Evolutionary conservation across 2,329 filamentous ascomycete species (phyloP), one percentile per base, ranked within the genome.

Genomic region (Cryphonectria carpinicola): DNA sequence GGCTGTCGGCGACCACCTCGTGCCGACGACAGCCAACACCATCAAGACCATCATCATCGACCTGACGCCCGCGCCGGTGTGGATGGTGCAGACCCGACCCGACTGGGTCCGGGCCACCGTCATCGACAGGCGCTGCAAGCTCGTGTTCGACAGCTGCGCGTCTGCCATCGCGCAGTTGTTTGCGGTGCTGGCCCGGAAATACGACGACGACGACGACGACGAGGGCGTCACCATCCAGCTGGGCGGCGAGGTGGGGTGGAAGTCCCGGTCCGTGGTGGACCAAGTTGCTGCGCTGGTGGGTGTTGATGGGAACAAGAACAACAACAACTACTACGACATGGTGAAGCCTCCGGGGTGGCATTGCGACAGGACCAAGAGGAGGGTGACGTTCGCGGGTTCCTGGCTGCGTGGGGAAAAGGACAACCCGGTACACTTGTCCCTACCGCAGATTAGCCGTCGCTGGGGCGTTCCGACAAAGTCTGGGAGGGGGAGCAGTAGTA

Each of bases 91-190:
- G 2, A 3, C 2, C 2, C 22, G 62, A 19, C 67, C 67, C 2
- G 62, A 66, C 39, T 69, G 67, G 67, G 52, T 69, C 49, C 52
- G 62, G 1, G 39, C 52, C 13, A 13, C 22, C 28, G 28, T 69
- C 28, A 41, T 61, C 37, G 67, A 69, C 67, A 35, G 39, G 22
- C 67, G 67, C 19, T 46, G 37, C 52, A 37, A 28, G 7, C 3
- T 4, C 2, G 37, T 66, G 39, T 37, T 66, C 1, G 19, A 10
- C 4, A n/a, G 22, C 3, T 69, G 67, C 54, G 25, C 5, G 14
- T 14, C 28, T 28, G 28, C 28, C 28, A 6, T 69, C 3, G 8
- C 6, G 61, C 13, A 25, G n/a, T 1, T 69, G 19, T 37, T 37
- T 14, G 14, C 4, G 17, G 22, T 5, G 67, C 22, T 69, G n/a